These are phyloP conservation scores for Polyplosphaeria fusca DNA, from an alignment of 495 filamentous ascomycete genomes.

Conservation along the genomic window DNA sequence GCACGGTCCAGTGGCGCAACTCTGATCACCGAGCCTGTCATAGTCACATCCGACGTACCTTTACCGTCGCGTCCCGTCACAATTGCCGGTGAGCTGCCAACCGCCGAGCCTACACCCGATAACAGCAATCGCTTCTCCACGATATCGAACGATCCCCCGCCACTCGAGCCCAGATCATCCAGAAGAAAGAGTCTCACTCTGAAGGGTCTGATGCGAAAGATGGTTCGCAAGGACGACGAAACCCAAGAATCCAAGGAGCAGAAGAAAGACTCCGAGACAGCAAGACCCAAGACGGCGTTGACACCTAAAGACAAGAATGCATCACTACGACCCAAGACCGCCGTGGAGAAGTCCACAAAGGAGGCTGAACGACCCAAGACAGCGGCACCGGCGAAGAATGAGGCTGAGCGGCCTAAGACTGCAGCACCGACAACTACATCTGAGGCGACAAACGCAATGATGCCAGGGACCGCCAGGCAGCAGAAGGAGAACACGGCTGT, in stretches of 20 bases:
- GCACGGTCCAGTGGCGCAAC: conserved; percentile 24
- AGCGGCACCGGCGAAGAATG: not conserved
- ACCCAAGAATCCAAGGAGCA: not conserved
- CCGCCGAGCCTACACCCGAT: not conserved
- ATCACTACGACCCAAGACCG: conserved; percentile 10
- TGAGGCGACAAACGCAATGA: no score
- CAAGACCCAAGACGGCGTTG: conserved; percentile 13
- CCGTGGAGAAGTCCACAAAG: not conserved
- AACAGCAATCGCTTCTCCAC: conserved; percentile 1
- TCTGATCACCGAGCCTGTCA: conserved; percentile 14
- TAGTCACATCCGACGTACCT: conserved; percentile 1
- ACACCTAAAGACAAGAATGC: conserved; percentile 22
- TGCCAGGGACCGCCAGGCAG: not conserved
- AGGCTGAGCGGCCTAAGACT: not conserved
- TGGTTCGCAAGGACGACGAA: conserved; percentile 6
- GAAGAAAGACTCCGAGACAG: not conserved
- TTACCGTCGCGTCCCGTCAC: conserved; percentile 13
- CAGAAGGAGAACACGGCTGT: not conserved
- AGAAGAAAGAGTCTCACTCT: conserved; percentile 14
- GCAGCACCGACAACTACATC: not conserved
- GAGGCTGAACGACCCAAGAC: not conserved
- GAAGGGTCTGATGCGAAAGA: conserved; percentile 19
- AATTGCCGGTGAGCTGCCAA: not conserved
- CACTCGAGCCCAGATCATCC: conserved; percentile 4
- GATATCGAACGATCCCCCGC: conserved; percentile 17